Evolutionary conservation across 2,329 filamentous ascomycete genomes (phyloP), one percentile per base, ranked within the genome.

Genomic region (Aspergillus sp.): DNA sequence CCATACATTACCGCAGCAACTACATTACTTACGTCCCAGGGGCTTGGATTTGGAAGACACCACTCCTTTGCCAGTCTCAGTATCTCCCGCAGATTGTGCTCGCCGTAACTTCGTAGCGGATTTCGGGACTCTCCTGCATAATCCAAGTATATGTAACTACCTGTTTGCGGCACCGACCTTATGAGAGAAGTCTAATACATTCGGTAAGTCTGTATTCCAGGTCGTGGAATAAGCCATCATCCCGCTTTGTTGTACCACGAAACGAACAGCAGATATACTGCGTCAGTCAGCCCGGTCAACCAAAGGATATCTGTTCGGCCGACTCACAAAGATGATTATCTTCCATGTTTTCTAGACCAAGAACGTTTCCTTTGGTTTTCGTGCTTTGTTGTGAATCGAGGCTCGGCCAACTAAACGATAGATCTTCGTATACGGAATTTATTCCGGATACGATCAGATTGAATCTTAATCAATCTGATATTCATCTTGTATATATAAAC

Each of bases 121-220:
- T 48, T 31, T n/a, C 48, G 50, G 3, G 31, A n/a, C 10, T 29
- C 13, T 0, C 29, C 38, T 1, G 53, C 53, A 31, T 53, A 53
- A 29, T 56, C 50, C 36, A 52, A 25, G 29, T 55, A 52, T 1
- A 54, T 44, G 17, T n/a, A 32, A 54, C 3, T 45, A 54, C 3
- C 40, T 29, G 14, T 47, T 45, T 2, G 20, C 45, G 7, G 45
- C 45, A 10, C 25, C n/a, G 10, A 20, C 16, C 5, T 29, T 5
- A 4, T 42, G 3, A 2, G 52, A 16, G 20, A 16, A 50, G 1
- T 21, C 50, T 29, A 5, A 47, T 42, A 1, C 34, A 21, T 1
- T 13, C 17, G 3, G 49, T 47, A 21, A 36, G 13, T 10, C 16
- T 25, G n/a, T 21, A 34, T 2, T 38, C 23, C 20, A 14, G 16